A percentile compares a stretch with the other conserved stretches of the same genome.
phyloP scores from a whole-genome alignment of 805 yeast genomes.

The Metschnikowia reukaufii region DNA sequence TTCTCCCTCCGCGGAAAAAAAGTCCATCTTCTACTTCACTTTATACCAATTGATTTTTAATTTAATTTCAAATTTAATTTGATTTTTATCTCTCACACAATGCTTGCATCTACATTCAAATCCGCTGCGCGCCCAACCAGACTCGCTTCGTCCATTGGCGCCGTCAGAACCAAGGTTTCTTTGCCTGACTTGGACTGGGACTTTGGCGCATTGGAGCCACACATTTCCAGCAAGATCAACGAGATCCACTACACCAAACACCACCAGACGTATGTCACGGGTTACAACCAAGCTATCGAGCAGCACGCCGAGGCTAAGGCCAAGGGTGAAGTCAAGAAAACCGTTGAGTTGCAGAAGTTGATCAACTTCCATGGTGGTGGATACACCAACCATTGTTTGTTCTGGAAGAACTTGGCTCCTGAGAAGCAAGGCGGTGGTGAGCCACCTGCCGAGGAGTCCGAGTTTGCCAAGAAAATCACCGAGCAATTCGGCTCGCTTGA shows the following conservation, averaged over 20 bases:
- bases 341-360: constrained; percentile 44
- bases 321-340: constrained; percentile 40
- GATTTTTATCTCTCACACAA: background rate
- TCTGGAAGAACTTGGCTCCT: constrained; percentile 52
- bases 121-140: constrained; percentile 15
- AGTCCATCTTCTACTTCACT: no score
- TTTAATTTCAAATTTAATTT: no score
- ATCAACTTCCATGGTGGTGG: constrained; percentile 55
- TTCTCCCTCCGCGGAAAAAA: no score
- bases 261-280: constrained; percentile 50
- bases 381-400: constrained; percentile 49
- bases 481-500: constrained; percentile 48
- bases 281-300: constrained; percentile 46
- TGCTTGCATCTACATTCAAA: constrained; percentile 21
- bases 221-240: constrained; percentile 46
- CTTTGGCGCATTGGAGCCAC: constrained; percentile 49
- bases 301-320: constrained; percentile 37
- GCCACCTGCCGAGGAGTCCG: constrained; percentile 26
- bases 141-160: constrained; percentile 18
- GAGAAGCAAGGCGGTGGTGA: constrained; percentile 41
- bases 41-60: background rate
- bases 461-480: constrained; percentile 37
- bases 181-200: constrained; percentile 49
- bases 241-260: constrained; percentile 51
- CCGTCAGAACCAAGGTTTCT: constrained; percentile 24